phyloP scores from a whole-genome alignment of 768 basidiomycete species.

The Phylloporus scabripes region DNA sequence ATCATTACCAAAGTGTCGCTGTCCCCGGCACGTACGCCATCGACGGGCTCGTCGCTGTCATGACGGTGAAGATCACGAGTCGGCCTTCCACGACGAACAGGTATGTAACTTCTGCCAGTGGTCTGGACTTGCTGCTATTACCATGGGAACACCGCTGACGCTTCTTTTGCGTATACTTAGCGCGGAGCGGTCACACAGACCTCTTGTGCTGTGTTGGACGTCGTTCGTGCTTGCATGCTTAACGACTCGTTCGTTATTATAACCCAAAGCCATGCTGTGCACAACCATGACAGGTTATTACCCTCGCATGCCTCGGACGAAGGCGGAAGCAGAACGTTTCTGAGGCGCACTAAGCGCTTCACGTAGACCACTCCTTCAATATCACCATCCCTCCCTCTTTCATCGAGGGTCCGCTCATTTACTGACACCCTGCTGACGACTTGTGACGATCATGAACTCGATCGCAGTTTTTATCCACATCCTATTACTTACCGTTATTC shows the following conservation, averaged over 20 bases:
- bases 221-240: constrained; percentile 12
- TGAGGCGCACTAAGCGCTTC: neutral
- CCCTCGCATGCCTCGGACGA: neutral
- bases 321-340: neutral
- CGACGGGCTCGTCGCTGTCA: constrained; percentile 79
- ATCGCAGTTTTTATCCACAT: neutral
- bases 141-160: neutral
- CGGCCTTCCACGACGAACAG: constrained; percentile 26
- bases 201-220: constrained; percentile 9
- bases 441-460: neutral
- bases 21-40: constrained; percentile 51
- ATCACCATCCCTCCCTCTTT: neutral
- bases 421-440: neutral
- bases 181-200: constrained; percentile 11
- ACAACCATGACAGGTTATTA: neutral
- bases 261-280: neutral
- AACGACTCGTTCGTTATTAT: constrained; percentile 9
- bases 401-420: neutral
- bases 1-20: constrained; percentile 56
- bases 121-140: neutral
- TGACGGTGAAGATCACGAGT: constrained; percentile 62
- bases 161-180: constrained; percentile 4
- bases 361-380: neutral
- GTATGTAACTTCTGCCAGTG: constrained; percentile 13
- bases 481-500: neutral